Evolutionary conservation across 2,329 filamentous ascomycete genomes (phyloP), one percentile per base, ranked within the genome.

Genomic region (Paraphaeosphaeria minitans): DNA sequence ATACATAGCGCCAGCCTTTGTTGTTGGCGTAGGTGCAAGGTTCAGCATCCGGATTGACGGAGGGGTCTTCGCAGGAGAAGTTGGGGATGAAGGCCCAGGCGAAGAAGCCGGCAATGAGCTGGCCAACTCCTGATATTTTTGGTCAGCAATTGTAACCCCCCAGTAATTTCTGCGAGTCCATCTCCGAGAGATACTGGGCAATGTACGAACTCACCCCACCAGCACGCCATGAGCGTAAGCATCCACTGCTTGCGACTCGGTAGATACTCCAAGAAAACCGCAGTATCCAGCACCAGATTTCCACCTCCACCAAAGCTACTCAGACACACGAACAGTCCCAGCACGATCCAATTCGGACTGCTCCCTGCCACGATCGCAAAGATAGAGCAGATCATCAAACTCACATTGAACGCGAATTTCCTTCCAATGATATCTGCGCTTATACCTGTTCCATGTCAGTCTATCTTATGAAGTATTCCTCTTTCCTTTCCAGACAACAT

Each of bases 341-440:
- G 79, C 0, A 84, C 83, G 1, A 83, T 77, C 87, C 88, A 93
- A 62, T 82, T 89, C 1, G 89, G 89, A 58, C 85, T 83, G 1
- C 84, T 86, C 4, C 89, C 90, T 0, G 88, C 89, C 0, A 89
- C 77, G 55, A 90, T 85, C 31, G 83, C 83, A 50, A 88, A 87
- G 6, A 85, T 71, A 4, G 85, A 84, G 67, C 84, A 87, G 57
- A 90, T 79, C 66, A 90, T 82, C 12, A 91, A 79, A 2, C 85
- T 87, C 22, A 85, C 76, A 66, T 91, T 91, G 78, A 91, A 92
- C 5, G 89, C 88, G 63, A 85, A 85, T 61, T 85, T 84, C 45
- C 89, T 82, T 6, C 88, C 89, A 60, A 91, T 87, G 35, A 91
- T 82, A 67, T 91, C 89, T 22, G 87, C 87, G 3, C 81, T 82